Percentiles rank a stretch among this genome's conserved stretches.
These are phyloP conservation scores for Fusarium siculi DNA, from an alignment of 2,329 filamentous ascomycete species.

Conservation along the genomic window DNA sequence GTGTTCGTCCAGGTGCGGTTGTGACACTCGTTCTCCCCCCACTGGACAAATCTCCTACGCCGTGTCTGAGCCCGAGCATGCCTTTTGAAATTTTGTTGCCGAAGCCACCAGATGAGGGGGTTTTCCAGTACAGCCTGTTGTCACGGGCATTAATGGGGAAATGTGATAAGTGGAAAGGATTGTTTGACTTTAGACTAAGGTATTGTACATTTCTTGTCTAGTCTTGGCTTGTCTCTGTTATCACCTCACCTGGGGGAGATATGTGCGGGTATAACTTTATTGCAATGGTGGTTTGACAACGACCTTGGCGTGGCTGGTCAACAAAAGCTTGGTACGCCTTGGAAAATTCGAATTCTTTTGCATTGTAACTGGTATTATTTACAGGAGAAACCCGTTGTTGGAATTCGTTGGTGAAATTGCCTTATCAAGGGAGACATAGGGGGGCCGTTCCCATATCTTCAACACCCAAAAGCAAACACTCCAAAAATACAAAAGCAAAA, in stretches of 20 bases:
- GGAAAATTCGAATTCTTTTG: neutral
- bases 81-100: neutral
- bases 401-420: neutral
- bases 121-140: neutral
- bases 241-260: too few relatives aligned
- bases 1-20: neutral
- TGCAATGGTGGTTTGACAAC: neutral
- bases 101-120: neutral
- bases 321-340: neutral
- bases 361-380: neutral
- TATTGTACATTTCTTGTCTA: neutral
- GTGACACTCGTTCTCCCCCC: neutral
- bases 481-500: neutral
- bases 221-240: neutral
- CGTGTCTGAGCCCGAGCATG: neutral
- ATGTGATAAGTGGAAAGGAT: neutral
- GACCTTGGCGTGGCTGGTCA: neutral
- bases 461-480: neutral
- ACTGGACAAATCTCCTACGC: neutral
- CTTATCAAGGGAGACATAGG: constrained; percentile 4
- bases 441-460: neutral
- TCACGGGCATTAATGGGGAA: neutral
- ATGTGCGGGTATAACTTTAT: neutral
- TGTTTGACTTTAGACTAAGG: neutral
- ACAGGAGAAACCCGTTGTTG: neutral